phyloP scores from a whole-genome alignment of 2,329 filamentous ascomycete genomes.

The Cytospora chrysosperma region DNA sequence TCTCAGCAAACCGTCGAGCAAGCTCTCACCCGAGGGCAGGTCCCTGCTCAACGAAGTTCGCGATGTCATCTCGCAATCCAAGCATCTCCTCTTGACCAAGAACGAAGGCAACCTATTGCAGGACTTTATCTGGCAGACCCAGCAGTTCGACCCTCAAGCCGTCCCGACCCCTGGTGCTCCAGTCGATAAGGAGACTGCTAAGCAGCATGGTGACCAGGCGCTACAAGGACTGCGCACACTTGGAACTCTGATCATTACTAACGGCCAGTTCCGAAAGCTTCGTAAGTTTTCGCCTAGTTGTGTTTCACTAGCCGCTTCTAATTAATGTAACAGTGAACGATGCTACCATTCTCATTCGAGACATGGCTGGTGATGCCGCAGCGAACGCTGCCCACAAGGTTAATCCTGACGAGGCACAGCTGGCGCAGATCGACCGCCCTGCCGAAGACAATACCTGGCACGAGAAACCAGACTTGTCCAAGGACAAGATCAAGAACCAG shows the following conservation, averaged over 20 bases:
- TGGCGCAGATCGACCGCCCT: constrained; percentile 75
- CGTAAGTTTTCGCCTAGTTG: constrained; percentile 50
- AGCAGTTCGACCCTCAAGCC: constrained; percentile 66
- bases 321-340: constrained; percentile 60
- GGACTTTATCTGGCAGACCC: constrained; percentile 95
- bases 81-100: constrained; percentile 83
- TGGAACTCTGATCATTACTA: constrained; percentile 86
- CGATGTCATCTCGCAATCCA: constrained; percentile 79
- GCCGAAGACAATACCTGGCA: constrained; percentile 94
- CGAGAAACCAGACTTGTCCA: constrained; percentile 75
- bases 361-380: constrained; percentile 89
- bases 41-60: constrained; percentile 74
- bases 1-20: constrained; percentile 67
- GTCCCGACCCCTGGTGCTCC: constrained; percentile 64
- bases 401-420: constrained; percentile 73
- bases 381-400: constrained; percentile 72
- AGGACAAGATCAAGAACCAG: constrained; percentile 67
- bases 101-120: constrained; percentile 93
- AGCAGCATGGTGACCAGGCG: constrained; percentile 80
- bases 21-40: constrained; percentile 80
- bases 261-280: constrained; percentile 93
- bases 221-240: constrained; percentile 84
- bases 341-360: constrained; percentile 75
- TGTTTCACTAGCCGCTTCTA: constrained; percentile 2
- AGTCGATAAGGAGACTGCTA: constrained; percentile 71